A percentile compares a stretch with the other conserved stretches of the same genome.
Conservation (phyloP, 2,329 filamentous ascomycete genomes). For the Talaromyces atroroseus region DNA sequence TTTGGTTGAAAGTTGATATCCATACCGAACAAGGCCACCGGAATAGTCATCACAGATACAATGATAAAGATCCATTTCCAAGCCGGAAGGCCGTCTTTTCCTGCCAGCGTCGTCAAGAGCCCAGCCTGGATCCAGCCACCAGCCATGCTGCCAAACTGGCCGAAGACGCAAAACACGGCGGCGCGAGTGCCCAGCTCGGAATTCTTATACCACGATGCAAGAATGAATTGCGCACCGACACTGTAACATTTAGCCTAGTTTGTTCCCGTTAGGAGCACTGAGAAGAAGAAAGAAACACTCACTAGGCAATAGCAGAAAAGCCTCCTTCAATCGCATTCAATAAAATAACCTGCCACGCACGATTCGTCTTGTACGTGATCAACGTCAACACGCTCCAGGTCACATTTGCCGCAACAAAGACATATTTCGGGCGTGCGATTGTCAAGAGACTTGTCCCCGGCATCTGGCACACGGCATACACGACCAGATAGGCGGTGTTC, state of each 20-base stretch:
- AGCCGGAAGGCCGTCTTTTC: slow-evolving; percentile 34
- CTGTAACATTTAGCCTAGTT: not conserved
- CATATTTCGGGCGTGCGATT: slow-evolving; percentile 35
- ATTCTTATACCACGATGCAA: slow-evolving; percentile 62
- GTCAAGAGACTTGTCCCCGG: slow-evolving; percentile 40
- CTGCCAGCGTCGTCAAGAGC: slow-evolving; percentile 29
- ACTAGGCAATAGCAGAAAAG: slow-evolving; percentile 43
- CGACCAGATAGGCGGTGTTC: slow-evolving; percentile 33
- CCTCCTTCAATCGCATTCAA: slow-evolving; percentile 43
- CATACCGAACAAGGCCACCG: slow-evolving; percentile 48
- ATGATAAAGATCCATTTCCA: slow-evolving; percentile 51
- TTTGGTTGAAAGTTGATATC: slow-evolving; percentile 48
- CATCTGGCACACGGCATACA: slow-evolving; percentile 43
- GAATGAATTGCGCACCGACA: slow-evolving; percentile 58
- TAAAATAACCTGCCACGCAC: slow-evolving; percentile 42
- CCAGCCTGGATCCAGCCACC: slow-evolving; percentile 37
- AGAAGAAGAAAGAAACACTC: not conserved
- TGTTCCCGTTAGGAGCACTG: not conserved
- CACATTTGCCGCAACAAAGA: slow-evolving; percentile 41
- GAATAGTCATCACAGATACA: slow-evolving; percentile 32
- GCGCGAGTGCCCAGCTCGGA: slow-evolving; percentile 17
- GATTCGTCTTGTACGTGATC: slow-evolving; percentile 39
- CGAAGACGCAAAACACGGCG: slow-evolving; percentile 41
- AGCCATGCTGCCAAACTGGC: slow-evolving; percentile 39
- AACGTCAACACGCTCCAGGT: slow-evolving; percentile 43